phyloP scores from a whole-genome alignment of 1,284 basidiomycete species.

The Athelia sp. region DNA sequence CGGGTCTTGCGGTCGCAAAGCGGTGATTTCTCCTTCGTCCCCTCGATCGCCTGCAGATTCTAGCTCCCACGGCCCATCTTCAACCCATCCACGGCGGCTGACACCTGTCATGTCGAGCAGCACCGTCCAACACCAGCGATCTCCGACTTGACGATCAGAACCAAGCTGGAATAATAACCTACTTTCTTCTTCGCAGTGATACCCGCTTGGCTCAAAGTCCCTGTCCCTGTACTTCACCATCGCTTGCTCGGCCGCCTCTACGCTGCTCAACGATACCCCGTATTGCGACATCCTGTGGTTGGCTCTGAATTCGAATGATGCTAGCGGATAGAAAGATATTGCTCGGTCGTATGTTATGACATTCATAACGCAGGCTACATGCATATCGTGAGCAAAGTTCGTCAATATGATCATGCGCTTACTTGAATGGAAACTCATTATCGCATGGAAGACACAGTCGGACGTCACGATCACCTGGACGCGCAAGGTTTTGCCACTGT shows the following conservation, averaged over 20 bases:
- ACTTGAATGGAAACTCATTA: constrained; percentile 1
- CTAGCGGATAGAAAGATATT: constrained; percentile 22
- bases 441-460: background rate
- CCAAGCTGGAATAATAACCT: background rate
- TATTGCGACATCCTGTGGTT: constrained; percentile 8
- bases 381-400: background rate
- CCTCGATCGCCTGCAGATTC: too few relatives aligned
- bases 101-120: too few relatives aligned
- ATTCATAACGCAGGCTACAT: constrained; percentile 24
- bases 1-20: too few relatives aligned
- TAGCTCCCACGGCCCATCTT: too few relatives aligned
- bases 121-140: background rate
- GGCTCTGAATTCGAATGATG: constrained; percentile 20
- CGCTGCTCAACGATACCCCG: constrained; percentile 3
- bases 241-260: constrained; percentile 4
- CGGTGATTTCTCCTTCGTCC: too few relatives aligned
- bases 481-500: too few relatives aligned
- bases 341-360: constrained; percentile 19
- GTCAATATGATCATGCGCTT: background rate
- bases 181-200: background rate
- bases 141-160: background rate
- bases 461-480: too few relatives aligned
- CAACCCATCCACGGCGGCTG: too few relatives aligned
- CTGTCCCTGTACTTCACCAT: constrained; percentile 20
- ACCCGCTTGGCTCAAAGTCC: constrained; percentile 13